Base-by-base conservation (phyloP, 164 flowering plant species). In the Annona squamosa region DNA sequence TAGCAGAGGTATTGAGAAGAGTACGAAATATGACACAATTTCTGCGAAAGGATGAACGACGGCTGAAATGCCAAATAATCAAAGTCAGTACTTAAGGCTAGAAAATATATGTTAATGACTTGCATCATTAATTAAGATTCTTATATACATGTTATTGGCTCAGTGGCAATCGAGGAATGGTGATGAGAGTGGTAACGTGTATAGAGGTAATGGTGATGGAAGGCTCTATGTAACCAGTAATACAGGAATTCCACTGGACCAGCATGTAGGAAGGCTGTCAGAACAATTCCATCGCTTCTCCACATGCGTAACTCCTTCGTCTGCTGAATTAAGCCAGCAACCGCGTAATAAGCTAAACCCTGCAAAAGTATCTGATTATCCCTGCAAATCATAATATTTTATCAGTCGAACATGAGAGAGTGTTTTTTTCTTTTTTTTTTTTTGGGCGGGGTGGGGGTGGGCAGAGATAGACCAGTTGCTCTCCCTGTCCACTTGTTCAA, bases 11-110 rank as follows among this genome's bases (percentile, higher is more conserved):
- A 81, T 78, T 1, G 86, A 72, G 48, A 85, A 85, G 7, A 87
- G 76, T 0, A 47, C 0, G 47, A 73, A 76, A 72, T 87, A 87
- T 2, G 74, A 48, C 0, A 82, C 19, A 68, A 82, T 84, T 66
- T 86, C 89, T 17, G 79, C 87, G 74, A 86, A 86, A 48, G 89
- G 89, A 76, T 86, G 89, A 63, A 77, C 78, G 19, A 84, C 88
- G 76, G 89, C 89, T 86, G 88, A 63, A 69, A 69, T 17, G 42
- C 7, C 44, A 3, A 66, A 66, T 13, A 69, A 67, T 10, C 9
- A 67, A 12, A 6, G 37, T 43, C 16, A 5, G 17, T 26, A 41
- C 37, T n/a, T 13, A 46, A 26, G n/a, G 19, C 7, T 6, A 7
- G 41, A 69, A 46, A 47, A 9, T 3, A 13, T 46, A 2, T 44